phyloP scores from a whole-genome alignment of 2,329 filamentous ascomycete genomes.

The Talaromyces verruculosus region DNA sequence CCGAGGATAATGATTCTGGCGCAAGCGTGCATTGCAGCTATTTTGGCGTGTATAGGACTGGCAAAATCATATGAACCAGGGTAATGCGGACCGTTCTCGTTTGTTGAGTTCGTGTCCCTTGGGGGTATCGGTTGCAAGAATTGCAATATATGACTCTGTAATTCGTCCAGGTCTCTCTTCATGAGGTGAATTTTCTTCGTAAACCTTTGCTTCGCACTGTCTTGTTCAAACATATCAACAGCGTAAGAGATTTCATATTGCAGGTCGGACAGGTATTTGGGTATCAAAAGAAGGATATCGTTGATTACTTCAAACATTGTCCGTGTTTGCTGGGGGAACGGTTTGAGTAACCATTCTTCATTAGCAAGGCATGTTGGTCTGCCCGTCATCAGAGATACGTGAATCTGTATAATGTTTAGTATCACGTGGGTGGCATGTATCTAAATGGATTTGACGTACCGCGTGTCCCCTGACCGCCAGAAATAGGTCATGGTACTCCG shows the following conservation, averaged over 20 bases:
- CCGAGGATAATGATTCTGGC: conserved; percentile 8
- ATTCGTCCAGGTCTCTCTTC: conserved; percentile 2
- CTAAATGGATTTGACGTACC: not conserved
- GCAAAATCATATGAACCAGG: not conserved
- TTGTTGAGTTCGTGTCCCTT: not conserved
- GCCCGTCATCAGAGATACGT: conserved; percentile 17
- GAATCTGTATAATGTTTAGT: conserved; percentile 2
- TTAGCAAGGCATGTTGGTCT: conserved; percentile 12
- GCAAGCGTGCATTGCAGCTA: conserved; percentile 11
- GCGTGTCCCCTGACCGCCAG: conserved; percentile 14
- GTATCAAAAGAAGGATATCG: conserved; percentile 16
- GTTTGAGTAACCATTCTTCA: conserved; percentile 14
- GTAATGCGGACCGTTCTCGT: not conserved
- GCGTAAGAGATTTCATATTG: not conserved
- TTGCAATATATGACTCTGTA: conserved; percentile 4
- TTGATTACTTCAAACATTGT: conserved; percentile 14
- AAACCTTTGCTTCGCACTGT: not conserved
- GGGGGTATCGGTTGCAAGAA: not conserved
- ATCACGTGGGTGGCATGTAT: not conserved
- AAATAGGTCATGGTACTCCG: conserved; percentile 16
- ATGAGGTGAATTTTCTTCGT: not conserved
- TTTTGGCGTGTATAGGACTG: conserved; percentile 12
- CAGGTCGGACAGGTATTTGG: not conserved
- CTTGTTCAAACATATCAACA: not conserved
- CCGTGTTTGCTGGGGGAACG: not conserved